These are phyloP conservation scores for Xylaria sp. DNA, from an alignment of 2,329 filamentous ascomycete species.

Conservation along the genomic window DNA sequence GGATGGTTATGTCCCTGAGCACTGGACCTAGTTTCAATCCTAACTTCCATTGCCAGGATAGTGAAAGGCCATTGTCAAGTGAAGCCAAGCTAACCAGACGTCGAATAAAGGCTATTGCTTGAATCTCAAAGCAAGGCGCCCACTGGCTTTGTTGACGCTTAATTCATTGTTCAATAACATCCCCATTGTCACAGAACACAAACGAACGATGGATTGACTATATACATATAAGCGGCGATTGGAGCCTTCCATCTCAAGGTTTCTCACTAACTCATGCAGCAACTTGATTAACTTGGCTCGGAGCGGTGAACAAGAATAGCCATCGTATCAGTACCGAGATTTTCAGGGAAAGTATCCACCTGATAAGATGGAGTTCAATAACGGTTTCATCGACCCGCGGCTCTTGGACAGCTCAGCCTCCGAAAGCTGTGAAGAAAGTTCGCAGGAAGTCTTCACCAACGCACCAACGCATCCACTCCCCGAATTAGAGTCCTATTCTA, in stretches of 20 bases:
- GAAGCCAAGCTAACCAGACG: not conserved
- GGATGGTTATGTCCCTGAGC: constrained; percentile 51
- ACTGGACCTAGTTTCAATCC: constrained; percentile 37
- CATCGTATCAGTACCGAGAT: not conserved
- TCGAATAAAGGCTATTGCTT: not conserved
- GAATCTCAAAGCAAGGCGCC: not conserved
- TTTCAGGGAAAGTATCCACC: not conserved
- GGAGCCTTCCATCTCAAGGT: not conserved
- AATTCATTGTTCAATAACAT: not conserved
- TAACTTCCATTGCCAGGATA: too few species aligned
- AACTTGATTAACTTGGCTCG: not conserved
- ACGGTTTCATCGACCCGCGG: constrained; percentile 4
- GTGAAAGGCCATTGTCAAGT: not conserved
- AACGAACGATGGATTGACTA: not conserved
- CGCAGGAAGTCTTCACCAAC: not conserved
- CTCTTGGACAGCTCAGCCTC: not conserved
- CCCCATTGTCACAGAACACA: not conserved
- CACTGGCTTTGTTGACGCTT: not conserved
- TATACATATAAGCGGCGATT: not conserved
- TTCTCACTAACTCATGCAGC: too few species aligned
- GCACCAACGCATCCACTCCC: not conserved
- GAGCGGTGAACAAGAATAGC: not conserved
- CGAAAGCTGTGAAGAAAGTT: not conserved
- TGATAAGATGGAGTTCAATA: constrained; percentile 7
- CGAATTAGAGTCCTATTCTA: too few species aligned